Base-by-base conservation (phyloP, 176 grass and related monocot species). In the Bothriochloa decipiens region DNA sequence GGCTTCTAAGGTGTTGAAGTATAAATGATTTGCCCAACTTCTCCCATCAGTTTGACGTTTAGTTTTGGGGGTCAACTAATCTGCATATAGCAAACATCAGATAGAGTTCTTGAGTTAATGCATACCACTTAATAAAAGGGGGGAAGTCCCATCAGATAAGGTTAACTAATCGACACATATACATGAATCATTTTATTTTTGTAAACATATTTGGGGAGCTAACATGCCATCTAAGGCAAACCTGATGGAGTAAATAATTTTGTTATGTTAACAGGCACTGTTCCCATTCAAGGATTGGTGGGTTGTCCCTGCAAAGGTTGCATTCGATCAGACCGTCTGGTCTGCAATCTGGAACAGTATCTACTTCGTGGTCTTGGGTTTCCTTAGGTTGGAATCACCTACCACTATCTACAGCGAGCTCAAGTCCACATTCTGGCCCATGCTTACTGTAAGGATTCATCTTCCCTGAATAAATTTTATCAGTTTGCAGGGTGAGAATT, bases 211-310 rank as follows among this genome's bases (percentile, higher is more conserved):
- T 55, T 26, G 1, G 15, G 71, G 52, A 77, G 52, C 35, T 26
- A 82, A 9, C 50, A 70, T 55, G 50, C 12, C 15, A 8, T 81
- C 15, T 57, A 58, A 15, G 20, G 20, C 5, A 14, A 6, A 13
- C 29, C 20, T 23, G 29, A 76, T 6, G 18, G 1, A 40, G 1
- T 61, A 77, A 14, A 39, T 25, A 23, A 39, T 77, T 77, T 40
- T 77, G 14, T 28, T 46, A 49, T 49, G 27, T 78, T 75, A 28
- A 35, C 88, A 93, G 95, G 86, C 91, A 5, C 36, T 99, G 50
- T 99, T 99, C 53, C 93, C 96, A 35, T 99, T 89, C 83, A 88
- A 99, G 36, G 93, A 95, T 69, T 99, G 96, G 96, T 99, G 96
- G 93, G 89, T 91, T 72, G 93, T 99, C 12, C 93, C 96, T 26